These are phyloP conservation scores for Amphirosellinia nigrospora DNA, from an alignment of 495 filamentous ascomycete genomes.

Conservation along the genomic window DNA sequence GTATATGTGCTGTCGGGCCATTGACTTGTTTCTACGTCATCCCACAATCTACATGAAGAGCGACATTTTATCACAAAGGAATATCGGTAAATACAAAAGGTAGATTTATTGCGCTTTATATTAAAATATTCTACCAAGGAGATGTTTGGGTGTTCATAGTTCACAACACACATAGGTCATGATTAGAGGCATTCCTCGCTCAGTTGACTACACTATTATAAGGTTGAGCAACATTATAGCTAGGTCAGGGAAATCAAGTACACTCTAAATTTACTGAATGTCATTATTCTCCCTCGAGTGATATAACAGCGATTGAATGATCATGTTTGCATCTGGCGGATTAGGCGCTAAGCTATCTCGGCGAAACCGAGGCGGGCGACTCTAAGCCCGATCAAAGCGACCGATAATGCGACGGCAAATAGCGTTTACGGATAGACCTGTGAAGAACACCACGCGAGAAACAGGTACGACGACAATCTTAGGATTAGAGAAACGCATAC, in stretches of 20 bases:
- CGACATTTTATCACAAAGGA: neutral
- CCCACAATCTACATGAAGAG: neutral
- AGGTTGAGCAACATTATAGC: too few relatives aligned
- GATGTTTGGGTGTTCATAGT: neutral
- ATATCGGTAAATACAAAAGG: slow-evolving; percentile 16
- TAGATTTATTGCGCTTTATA: neutral
- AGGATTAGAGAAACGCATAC: too few relatives aligned
- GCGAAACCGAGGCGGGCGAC: neutral
- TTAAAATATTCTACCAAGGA: neutral
- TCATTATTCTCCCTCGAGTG: neutral
- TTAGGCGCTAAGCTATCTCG: neutral
- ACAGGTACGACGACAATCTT: too few relatives aligned
- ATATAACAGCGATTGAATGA: neutral
- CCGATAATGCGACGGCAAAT: neutral
- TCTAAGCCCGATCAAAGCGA: neutral
- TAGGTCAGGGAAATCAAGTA: too few relatives aligned
- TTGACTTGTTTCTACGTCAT: neutral
- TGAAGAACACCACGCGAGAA: too few relatives aligned
- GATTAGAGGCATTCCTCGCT: neutral
- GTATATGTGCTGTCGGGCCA: neutral
- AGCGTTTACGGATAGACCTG: too few relatives aligned
- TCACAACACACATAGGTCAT: neutral
- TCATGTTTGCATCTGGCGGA: neutral
- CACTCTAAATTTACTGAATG: too few relatives aligned
- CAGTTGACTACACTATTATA: neutral